A percentile compares a stretch with the other conserved stretches of the same genome.
phyloP scores from a whole-genome alignment of 768 basidiomycete species.

The Lentinula boryana region DNA sequence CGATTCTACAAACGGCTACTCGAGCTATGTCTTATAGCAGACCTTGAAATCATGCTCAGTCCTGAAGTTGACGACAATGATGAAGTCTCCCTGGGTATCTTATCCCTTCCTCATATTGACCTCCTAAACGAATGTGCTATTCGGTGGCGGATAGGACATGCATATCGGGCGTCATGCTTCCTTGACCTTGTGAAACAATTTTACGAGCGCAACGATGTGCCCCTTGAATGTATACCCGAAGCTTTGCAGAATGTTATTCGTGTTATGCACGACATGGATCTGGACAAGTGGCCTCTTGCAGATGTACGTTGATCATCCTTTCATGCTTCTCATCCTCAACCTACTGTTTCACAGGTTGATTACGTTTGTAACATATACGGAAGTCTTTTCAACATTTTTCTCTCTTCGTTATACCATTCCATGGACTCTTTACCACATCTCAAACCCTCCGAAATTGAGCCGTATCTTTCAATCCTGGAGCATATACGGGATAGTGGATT shows the following conservation, averaged over 20 bases:
- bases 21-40: slow-evolving; percentile 74
- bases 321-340: slow-evolving; percentile 7
- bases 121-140: slow-evolving; percentile 84
- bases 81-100: slow-evolving; percentile 90
- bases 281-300: slow-evolving; percentile 71
- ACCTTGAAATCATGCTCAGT: slow-evolving; percentile 85
- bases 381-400: slow-evolving; percentile 78
- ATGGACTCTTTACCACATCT: slow-evolving; percentile 73
- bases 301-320: slow-evolving; percentile 56
- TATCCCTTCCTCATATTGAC: slow-evolving; percentile 73
- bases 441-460: slow-evolving; percentile 64
- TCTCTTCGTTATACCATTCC: slow-evolving; percentile 77
- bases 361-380: slow-evolving; percentile 64
- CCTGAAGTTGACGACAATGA: slow-evolving; percentile 92
- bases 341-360: slow-evolving; percentile 43
- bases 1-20: slow-evolving; percentile 82
- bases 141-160: slow-evolving; percentile 83
- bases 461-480: slow-evolving; percentile 63
- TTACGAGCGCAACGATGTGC: slow-evolving; percentile 86
- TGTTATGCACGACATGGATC: slow-evolving; percentile 60
- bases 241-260: slow-evolving; percentile 72
- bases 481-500: slow-evolving; percentile 65
- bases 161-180: slow-evolving; percentile 76
- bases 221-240: slow-evolving; percentile 91
- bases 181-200: slow-evolving; percentile 81